A percentile compares a stretch with the other conserved stretches of the same genome.
Evolutionary conservation across 2,329 filamentous ascomycete genomes (phyloP).

Genomic region (Cryphonectria carpinicola): DNA sequence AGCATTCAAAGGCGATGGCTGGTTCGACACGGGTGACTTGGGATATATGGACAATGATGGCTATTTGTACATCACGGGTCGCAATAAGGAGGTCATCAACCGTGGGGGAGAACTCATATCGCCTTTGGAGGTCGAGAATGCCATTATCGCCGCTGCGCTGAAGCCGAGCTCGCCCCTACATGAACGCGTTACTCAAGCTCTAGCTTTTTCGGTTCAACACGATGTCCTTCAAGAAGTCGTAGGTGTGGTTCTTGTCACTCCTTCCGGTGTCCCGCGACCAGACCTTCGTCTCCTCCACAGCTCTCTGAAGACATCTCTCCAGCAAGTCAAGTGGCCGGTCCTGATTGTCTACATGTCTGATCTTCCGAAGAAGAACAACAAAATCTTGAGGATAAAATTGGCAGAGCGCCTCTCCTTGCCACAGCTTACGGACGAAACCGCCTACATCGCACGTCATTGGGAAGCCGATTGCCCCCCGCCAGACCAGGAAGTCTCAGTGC

Average conservation of each 20-base stretch:
- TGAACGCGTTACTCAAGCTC: slow-evolving; percentile 16
- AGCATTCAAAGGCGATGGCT: slow-evolving; percentile 74
- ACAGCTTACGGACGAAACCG: slow-evolving; percentile 48
- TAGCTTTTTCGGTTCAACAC: slow-evolving; percentile 25
- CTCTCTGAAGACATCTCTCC: slow-evolving; percentile 50
- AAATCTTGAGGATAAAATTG: slow-evolving; percentile 58
- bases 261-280: slow-evolving; percentile 14
- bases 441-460: slow-evolving; percentile 51
- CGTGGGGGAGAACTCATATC: slow-evolving; percentile 90
- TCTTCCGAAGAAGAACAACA: slow-evolving; percentile 60
- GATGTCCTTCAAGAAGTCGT: slow-evolving; percentile 27
- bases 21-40: slow-evolving; percentile 88
- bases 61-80: slow-evolving; percentile 84
- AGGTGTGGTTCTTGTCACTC: slow-evolving; percentile 23
- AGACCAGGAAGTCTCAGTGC: slow-evolving; percentile 49
- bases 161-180: slow-evolving; percentile 17
- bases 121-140: slow-evolving; percentile 86
- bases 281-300: slow-evolving; percentile 54
- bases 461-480: slow-evolving; percentile 52
- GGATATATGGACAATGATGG: slow-evolving; percentile 79
- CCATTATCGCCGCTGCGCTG: slow-evolving; percentile 23
- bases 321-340: slow-evolving; percentile 57
- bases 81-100: slow-evolving; percentile 92
- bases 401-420: slow-evolving; percentile 51
- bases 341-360: slow-evolving; percentile 59